Conservation (phyloP, 345 rosid genomes). For the Syzygium jambos region DNA sequence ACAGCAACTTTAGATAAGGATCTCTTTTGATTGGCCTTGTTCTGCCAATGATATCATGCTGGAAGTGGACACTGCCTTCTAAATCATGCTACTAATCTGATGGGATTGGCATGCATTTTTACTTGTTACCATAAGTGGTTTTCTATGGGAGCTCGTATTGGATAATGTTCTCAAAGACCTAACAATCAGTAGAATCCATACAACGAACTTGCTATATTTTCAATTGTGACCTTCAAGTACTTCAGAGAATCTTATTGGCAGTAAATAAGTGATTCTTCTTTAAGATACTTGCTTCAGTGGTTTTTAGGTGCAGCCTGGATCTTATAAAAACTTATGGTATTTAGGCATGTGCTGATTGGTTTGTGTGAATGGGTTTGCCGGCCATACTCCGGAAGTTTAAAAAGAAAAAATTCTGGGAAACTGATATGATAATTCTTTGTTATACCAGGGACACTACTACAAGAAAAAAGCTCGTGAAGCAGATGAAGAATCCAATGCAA, state of each 20-base stretch:
- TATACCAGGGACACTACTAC: conserved; percentile 43
- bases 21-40: neutral
- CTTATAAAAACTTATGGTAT: neutral
- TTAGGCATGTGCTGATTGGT: neutral
- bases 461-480: conserved; percentile 38
- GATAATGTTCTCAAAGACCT: neutral
- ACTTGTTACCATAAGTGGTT: neutral
- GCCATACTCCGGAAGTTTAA: neutral
- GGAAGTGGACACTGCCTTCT: neutral
- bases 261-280: neutral
- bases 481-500: conserved; percentile 41
- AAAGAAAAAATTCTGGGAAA: neutral
- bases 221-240: neutral
- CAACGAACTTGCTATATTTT: neutral
- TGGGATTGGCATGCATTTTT: neutral
- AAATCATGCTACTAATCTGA: neutral
- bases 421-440: conserved; percentile 1
- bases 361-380: neutral
- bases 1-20: neutral
- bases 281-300: neutral
- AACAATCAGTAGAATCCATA: neutral
- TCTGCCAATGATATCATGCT: neutral
- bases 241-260: neutral
- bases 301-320: neutral
- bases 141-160: neutral